Evolutionary conservation across 176 grass and related monocot genomes (phyloP), one percentile per base, ranked within the genome.

Genomic region (Triticum monococcum): DNA sequence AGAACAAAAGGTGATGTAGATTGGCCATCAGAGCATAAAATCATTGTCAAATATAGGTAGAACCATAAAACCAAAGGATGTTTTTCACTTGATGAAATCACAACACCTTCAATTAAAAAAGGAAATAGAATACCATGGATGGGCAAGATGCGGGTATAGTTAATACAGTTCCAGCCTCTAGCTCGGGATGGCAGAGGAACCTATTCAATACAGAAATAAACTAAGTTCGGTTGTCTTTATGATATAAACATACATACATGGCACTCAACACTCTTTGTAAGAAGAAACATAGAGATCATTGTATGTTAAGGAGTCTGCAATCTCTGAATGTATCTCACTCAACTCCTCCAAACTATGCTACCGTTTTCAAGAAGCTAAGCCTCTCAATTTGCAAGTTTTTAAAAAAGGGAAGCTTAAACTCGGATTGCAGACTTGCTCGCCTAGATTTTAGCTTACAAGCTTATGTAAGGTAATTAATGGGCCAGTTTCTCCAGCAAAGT

Each of bases 141-240:
- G 90, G 78, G 70, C 93, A 98, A 33, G 56, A 89, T 40, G 78
- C 65, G 71, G 91, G 93, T 81, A 90, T 88, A 82, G 80, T 92
- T 94, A 98, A 98, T 88, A 67, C 78, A 68, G 78, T 98, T 95
- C 91, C 86, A 59, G 90, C 84, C 88, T 98, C 96, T 77, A 98
- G 82, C 86, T 98, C 96, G n/a, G 96, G 96, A 84, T 82, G 30
- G 60, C 78, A 40, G 69, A 1, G 45, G 70, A 95, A 98, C 18
- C 96, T 98, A 80, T 63, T 86, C n/a, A 90, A 78, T 64, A 86
- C 35, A 83, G 12, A 87, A 57, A 86, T 4, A 41, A 76, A 23
- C 22, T 67, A 83, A 23, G 25, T 6, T 43, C 41, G 0, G 56
- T 8, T 79, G 23, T 54, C 9, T 32, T 18, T 30, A 72, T 31